Conservation (phyloP, 495 filamentous ascomycete genomes). For the Emericellopsis terricola region DNA sequence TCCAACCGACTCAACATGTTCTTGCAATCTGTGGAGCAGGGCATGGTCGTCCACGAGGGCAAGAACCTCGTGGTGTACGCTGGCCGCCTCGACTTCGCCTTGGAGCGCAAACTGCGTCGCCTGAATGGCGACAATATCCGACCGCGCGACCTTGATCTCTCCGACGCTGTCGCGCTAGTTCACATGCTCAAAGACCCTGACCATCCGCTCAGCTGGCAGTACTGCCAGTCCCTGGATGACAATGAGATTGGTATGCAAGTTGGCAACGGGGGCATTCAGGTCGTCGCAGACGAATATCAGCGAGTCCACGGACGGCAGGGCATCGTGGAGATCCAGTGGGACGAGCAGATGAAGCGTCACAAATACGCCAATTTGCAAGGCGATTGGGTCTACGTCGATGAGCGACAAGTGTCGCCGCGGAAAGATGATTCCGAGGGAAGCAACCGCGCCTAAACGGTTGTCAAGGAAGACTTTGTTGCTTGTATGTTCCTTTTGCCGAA, state of each 20-base stretch:
- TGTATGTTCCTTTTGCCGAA: neutral
- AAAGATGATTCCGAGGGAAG: neutral
- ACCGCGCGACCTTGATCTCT: constrained; percentile 1
- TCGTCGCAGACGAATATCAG: constrained; percentile 1
- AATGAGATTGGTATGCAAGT: constrained; percentile 3
- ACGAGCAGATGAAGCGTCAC: neutral
- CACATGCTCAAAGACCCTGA: constrained; percentile 2
- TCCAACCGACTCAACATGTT: constrained; percentile 3
- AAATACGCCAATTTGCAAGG: neutral
- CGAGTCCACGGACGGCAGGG: neutral
- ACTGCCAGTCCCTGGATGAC: constrained; percentile 1
- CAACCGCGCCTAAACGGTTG: neutral
- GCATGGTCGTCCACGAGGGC: constrained; percentile 2
- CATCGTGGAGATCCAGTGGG: constrained; percentile 1
- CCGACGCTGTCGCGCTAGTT: constrained; percentile 3
- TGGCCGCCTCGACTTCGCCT: constrained; percentile 2
- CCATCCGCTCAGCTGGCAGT: constrained; percentile 1
- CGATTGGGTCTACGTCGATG: neutral
- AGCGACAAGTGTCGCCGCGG: no score
- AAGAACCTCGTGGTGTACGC: constrained; percentile 2
- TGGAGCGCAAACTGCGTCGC: constrained; percentile 4
- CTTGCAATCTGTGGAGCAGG: constrained; percentile 3
- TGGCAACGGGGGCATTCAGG: constrained; percentile 1
- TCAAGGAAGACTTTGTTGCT: neutral
- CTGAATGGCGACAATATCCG: neutral